Evolutionary conservation across 345 rosid species (phyloP).

Genomic region (Eucalyptus lansdowneana): DNA sequence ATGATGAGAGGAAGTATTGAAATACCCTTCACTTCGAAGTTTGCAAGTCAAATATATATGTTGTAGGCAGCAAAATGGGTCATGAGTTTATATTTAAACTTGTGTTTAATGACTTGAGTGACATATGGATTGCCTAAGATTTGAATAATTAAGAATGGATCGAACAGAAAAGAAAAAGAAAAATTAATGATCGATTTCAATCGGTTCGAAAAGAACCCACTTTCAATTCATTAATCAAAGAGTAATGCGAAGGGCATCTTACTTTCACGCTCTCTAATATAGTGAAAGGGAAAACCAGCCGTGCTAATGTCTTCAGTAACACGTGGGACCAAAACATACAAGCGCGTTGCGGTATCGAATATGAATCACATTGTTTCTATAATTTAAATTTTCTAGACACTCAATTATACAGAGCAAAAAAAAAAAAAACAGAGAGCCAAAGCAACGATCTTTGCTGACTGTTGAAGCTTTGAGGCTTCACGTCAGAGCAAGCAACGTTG

Average conservation of each 20-base stretch:
- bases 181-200: neutral
- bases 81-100: neutral
- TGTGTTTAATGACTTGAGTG: neutral
- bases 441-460: neutral
- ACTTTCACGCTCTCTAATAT: neutral
- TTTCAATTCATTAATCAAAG: neutral
- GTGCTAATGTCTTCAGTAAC: neutral
- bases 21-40: neutral
- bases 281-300: neutral
- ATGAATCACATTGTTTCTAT: neutral
- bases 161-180: neutral
- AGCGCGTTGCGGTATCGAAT: neutral
- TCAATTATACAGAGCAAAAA: neutral
- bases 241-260: neutral
- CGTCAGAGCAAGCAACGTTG: neutral
- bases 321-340: neutral
- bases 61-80: neutral
- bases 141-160: neutral
- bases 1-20: neutral
- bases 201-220: neutral
- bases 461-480: neutral
- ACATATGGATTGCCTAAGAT: neutral
- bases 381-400: neutral
- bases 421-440: neutral
- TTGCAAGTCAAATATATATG: neutral